A percentile compares a stretch with the other conserved stretches of the same genome.
Conservation (phyloP, 2,329 filamentous ascomycete genomes). For the Diaporthe citrichinensis region DNA sequence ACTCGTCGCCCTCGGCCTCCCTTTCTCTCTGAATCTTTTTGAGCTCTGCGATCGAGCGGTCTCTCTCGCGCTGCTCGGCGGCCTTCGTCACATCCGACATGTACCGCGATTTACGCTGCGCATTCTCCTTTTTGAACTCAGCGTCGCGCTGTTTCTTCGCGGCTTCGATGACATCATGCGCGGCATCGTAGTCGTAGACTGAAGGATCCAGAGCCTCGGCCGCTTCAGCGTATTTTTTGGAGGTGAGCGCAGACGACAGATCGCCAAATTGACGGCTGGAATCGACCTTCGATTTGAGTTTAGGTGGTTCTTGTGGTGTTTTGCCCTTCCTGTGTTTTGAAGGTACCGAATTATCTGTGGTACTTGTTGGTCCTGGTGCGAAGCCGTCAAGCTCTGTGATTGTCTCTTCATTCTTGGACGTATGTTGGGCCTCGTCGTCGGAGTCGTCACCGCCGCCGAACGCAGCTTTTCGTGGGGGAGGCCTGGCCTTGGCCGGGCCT, state of each 20-base stretch:
- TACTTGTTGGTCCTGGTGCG: constrained; percentile 46
- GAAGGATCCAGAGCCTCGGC: constrained; percentile 78
- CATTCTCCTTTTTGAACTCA: constrained; percentile 65
- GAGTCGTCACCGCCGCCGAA: constrained; percentile 73
- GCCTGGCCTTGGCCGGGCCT: constrained; percentile 62
- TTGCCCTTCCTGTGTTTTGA: constrained; percentile 49
- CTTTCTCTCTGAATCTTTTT: constrained; percentile 84
- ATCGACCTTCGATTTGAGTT: constrained; percentile 59
- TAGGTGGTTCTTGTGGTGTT: constrained; percentile 56
- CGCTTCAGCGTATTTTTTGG: constrained; percentile 74
- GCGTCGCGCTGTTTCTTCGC: constrained; percentile 67
- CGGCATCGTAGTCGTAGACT: constrained; percentile 88
- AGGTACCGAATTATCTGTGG: not conserved
- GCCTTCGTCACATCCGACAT: constrained; percentile 81
- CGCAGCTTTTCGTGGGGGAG: constrained; percentile 66
- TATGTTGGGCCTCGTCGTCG: constrained; percentile 66
- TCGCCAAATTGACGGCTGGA: constrained; percentile 70
- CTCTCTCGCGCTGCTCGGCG: constrained; percentile 82
- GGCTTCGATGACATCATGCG: constrained; percentile 83
- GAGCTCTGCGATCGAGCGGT: constrained; percentile 83
- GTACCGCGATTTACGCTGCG: constrained; percentile 80
- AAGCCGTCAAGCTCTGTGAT: constrained; percentile 74
- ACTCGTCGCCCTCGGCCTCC: constrained; percentile 85
- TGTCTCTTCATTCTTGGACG: constrained; percentile 52
- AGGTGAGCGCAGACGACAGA: constrained; percentile 74